A percentile compares a stretch with the other conserved stretches of the same genome.
These are phyloP conservation scores for Ophiostoma ips DNA, from an alignment of 2,329 filamentous ascomycete species.

Conservation along the genomic window DNA sequence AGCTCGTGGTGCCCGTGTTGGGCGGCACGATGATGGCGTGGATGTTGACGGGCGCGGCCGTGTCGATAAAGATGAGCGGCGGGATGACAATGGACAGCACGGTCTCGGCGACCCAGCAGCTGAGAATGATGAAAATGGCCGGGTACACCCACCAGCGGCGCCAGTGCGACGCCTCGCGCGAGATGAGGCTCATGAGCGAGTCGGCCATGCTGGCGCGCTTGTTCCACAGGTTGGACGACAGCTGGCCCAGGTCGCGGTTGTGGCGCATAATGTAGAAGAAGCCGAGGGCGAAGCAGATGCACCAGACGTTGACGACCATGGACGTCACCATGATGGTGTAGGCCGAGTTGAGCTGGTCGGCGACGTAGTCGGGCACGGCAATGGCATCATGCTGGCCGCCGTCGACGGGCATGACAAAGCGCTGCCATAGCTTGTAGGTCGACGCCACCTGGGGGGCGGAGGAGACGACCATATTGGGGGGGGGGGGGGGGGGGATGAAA, in stretches of 20 bases:
- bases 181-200: constrained; percentile 9
- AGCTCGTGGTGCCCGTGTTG: constrained; percentile 7
- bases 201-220: constrained; percentile 11
- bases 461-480: constrained; percentile 8
- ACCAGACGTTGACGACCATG: constrained; percentile 11
- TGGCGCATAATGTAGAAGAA: constrained; percentile 13
- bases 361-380: constrained; percentile 9
- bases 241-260: constrained; percentile 9
- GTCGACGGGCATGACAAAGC: constrained; percentile 7
- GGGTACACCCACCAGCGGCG: constrained; percentile 11
- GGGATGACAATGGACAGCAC: constrained; percentile 10
- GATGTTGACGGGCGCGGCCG: constrained; percentile 9
- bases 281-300: constrained; percentile 11
- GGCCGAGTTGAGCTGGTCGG: constrained; percentile 10
- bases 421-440: constrained; percentile 11
- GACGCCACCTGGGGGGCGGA: constrained; percentile 9
- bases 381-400: constrained; percentile 10
- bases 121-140: constrained; percentile 9
- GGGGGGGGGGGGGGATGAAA: not conserved
- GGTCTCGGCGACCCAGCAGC: constrained; percentile 10
- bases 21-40: constrained; percentile 10
- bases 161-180: constrained; percentile 6
- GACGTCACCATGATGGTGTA: constrained; percentile 11
- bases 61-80: constrained; percentile 10
- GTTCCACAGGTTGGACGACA: constrained; percentile 12